phyloP scores from a whole-genome alignment of 1,284 basidiomycete species.

The Cryptococcus floricola region DNA sequence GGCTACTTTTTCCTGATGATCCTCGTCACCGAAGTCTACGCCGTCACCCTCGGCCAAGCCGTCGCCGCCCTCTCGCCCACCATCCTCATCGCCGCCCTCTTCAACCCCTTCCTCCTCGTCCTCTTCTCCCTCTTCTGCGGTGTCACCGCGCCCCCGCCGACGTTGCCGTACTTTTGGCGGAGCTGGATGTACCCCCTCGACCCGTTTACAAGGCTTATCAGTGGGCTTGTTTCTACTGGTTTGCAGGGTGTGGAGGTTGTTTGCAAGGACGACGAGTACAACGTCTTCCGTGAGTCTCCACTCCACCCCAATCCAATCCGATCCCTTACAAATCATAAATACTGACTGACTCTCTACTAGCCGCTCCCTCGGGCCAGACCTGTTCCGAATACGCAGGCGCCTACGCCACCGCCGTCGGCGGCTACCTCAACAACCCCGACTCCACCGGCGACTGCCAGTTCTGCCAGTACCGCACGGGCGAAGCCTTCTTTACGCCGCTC shows the following conservation, averaged over 20 bases:
- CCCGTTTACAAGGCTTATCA: slow-evolving; percentile 66
- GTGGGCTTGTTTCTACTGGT: slow-evolving; percentile 70
- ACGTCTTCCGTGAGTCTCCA: slow-evolving; percentile 54
- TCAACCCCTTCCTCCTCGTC: slow-evolving; percentile 65
- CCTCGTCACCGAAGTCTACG: slow-evolving; percentile 69
- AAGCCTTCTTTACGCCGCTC: slow-evolving; percentile 47
- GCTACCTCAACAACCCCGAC: slow-evolving; percentile 70
- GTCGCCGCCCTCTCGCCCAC: slow-evolving; percentile 65
- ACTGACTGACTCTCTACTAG: slow-evolving; percentile 49
- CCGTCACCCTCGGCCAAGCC: slow-evolving; percentile 67
- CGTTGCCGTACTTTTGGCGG: slow-evolving; percentile 67
- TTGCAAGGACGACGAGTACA: slow-evolving; percentile 67
- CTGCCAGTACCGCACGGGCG: slow-evolving; percentile 42
- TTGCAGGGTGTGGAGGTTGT: slow-evolving; percentile 67
- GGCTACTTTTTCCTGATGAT: slow-evolving; percentile 57
- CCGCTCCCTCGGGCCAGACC: slow-evolving; percentile 69
- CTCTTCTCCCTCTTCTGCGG: slow-evolving; percentile 71
- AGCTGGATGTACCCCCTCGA: slow-evolving; percentile 53
- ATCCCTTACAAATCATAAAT: not conserved
- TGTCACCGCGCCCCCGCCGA: slow-evolving; percentile 64
- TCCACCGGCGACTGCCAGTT: slow-evolving; percentile 46
- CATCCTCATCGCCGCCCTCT: slow-evolving; percentile 66
- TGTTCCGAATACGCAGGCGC: slow-evolving; percentile 66
- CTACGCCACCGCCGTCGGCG: slow-evolving; percentile 63
- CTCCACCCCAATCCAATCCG: no score